Evolutionary conservation across 495 filamentous ascomycete species (phyloP), one percentile per base, ranked within the genome.

Genomic region (Penicillium robsamsonii): DNA sequence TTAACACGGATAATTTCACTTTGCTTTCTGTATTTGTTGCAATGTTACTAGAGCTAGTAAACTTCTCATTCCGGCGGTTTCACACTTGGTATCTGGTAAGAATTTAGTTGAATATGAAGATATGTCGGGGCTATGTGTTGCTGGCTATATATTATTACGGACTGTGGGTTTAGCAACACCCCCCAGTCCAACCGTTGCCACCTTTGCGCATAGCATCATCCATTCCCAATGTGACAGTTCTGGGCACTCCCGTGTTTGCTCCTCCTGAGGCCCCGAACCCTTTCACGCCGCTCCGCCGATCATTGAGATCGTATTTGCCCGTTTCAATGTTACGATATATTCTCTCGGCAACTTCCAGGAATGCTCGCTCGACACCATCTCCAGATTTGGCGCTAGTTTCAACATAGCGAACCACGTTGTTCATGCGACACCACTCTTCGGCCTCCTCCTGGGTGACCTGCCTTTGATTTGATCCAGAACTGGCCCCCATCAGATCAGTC

Each of bases 331-430:
- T 97, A 70, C 90, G 83, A 75, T 92, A 96, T 58, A 98, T 97
- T 61, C 91, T 80, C 75, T 96, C 89, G 33, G 94, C 92, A 31
- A 96, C 91, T 63, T 94, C 85, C 66, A 95, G 80, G 63, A 98
- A 98, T 3, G 94, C 94, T 55, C 84, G 79, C 71, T 98, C 94
- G 33, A 98, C 94, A 20, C 89, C 89, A 69, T 94, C 90, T 22
- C 94, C 94, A 37, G 84, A 91, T 76, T 96, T 98, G 37, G 94
- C 94, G 53, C 83, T 88, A n/a, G 94, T 98, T 75, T 98, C 94
- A 46, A 97, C 89, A 68, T 96, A 96, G 60, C 87, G 83, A 56
- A 96, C 81, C 17, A 97, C 83, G 47, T 85, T 86, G 71, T 97
- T 96, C 57, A 76, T 70, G 50, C 77, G 76, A 33, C 91, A 94